phyloP scores from a whole-genome alignment of 331 rosid species.

The Ulmus americana region DNA sequence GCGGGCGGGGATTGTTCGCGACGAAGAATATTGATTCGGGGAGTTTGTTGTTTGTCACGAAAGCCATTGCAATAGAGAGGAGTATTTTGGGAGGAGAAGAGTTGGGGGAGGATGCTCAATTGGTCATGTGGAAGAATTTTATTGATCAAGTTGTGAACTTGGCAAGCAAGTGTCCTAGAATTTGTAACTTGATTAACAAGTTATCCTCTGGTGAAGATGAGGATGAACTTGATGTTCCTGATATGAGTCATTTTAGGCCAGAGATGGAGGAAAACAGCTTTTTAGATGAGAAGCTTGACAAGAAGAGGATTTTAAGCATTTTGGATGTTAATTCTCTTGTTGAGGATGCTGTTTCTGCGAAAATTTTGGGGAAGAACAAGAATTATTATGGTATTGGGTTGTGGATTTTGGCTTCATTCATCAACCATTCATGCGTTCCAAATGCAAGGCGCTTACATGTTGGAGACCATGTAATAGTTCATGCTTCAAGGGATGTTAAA shows the following conservation, averaged over 20 bases:
- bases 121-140: conserved; percentile 86
- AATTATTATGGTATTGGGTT: conserved; percentile 72
- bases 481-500: conserved; percentile 73
- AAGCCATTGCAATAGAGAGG: conserved; percentile 68
- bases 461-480: conserved; percentile 65
- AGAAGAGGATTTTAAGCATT: conserved; percentile 40
- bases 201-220: conserved; percentile 71
- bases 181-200: conserved; percentile 36
- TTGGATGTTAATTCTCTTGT: conserved; percentile 81
- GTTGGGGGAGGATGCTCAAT: conserved; percentile 60
- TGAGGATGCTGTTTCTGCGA: conserved; percentile 57
- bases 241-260: conserved; percentile 46
- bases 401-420: conserved; percentile 71
- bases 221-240: conserved; percentile 54
- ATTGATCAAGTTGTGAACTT: conserved; percentile 45
- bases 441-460: conserved; percentile 69
- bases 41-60: conserved; percentile 50
- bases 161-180: conserved; percentile 35
- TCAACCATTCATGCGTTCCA: conserved; percentile 79
- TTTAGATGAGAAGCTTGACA: conserved; percentile 31
- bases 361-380: conserved; percentile 59
- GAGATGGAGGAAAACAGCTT: conserved; percentile 23
- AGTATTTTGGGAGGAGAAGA: conserved; percentile 56
- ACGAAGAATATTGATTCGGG: conserved; percentile 73
- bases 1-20: conserved; percentile 71